Conservation (phyloP, 495 filamentous ascomycete genomes). For the Margaritispora aquatica region DNA sequence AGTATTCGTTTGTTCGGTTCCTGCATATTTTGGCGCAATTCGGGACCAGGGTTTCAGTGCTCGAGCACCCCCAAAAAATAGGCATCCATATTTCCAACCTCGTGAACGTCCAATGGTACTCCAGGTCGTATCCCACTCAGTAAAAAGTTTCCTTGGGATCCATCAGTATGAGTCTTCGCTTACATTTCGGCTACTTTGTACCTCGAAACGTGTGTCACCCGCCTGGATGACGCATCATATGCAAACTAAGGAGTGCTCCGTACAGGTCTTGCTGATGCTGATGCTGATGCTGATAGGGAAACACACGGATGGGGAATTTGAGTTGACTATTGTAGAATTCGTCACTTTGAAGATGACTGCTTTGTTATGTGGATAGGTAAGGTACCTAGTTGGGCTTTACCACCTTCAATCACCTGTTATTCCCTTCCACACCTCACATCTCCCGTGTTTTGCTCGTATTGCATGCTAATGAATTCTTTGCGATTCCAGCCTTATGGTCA, state of each 20-base stretch:
- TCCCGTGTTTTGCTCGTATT: neutral
- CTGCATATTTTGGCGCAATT: slow-evolving; percentile 2
- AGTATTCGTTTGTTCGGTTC: neutral
- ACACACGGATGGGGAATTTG: neutral
- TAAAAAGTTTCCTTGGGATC: neutral
- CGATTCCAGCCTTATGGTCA: neutral
- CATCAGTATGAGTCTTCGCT: slow-evolving; percentile 13
- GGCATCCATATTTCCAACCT: neutral
- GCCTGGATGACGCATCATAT: slow-evolving; percentile 12
- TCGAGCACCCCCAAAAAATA: neutral
- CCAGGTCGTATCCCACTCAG: neutral
- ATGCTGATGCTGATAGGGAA: neutral
- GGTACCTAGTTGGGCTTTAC: neutral
- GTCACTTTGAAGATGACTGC: neutral
- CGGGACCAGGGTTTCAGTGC: neutral
- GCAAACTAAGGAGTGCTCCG: neutral
- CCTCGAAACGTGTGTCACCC: slow-evolving; percentile 9
- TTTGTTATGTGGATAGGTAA: too few relatives aligned
- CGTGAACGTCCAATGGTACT: neutral
- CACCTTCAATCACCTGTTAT: neutral
- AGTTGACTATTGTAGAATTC: too few relatives aligned
- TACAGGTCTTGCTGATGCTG: neutral
- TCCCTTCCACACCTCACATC: neutral
- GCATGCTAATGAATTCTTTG: neutral
- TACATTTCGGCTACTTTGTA: neutral